phyloP scores from a whole-genome alignment of 495 filamentous ascomycete species.

The Penicillium cinerascens region DNA sequence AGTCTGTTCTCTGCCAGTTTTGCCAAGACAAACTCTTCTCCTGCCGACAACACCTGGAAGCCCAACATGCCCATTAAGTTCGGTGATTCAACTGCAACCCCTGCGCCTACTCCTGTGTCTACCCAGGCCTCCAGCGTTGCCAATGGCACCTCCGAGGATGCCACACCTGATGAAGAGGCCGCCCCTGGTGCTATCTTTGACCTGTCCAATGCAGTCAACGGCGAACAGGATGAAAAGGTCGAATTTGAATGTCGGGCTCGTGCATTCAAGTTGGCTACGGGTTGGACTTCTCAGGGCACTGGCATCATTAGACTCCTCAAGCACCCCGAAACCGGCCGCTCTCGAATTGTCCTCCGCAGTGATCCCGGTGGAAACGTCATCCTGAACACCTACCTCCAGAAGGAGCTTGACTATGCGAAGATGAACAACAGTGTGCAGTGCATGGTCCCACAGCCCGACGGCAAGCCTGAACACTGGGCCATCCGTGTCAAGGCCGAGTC shows the following conservation, averaged over 20 bases:
- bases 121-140: constrained; percentile 28
- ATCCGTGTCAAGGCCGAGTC: constrained; percentile 59
- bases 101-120: constrained; percentile 31
- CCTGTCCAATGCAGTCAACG: constrained; percentile 58
- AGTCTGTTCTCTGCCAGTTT: constrained; percentile 22
- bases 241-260: constrained; percentile 62
- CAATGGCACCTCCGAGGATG: constrained; percentile 57
- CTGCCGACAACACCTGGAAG: constrained; percentile 53
- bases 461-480: constrained; percentile 58
- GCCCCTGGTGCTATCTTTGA: constrained; percentile 54
- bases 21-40: neutral
- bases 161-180: constrained; percentile 52
- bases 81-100: constrained; percentile 23
- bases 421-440: constrained; percentile 55
- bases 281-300: constrained; percentile 60
- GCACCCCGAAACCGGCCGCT: constrained; percentile 57
- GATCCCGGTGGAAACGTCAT: constrained; percentile 68
- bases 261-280: constrained; percentile 48
- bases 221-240: constrained; percentile 67
- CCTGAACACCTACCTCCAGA: constrained; percentile 61
- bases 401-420: constrained; percentile 54
- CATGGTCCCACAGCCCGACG: constrained; percentile 48
- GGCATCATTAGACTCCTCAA: constrained; percentile 65
- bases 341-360: constrained; percentile 62
- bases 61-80: constrained; percentile 51